These are phyloP conservation scores for Rhytidiadelphus loreus DNA, from an alignment of 225 moss, liverwort and hornwort species.

Conservation along the genomic window DNA sequence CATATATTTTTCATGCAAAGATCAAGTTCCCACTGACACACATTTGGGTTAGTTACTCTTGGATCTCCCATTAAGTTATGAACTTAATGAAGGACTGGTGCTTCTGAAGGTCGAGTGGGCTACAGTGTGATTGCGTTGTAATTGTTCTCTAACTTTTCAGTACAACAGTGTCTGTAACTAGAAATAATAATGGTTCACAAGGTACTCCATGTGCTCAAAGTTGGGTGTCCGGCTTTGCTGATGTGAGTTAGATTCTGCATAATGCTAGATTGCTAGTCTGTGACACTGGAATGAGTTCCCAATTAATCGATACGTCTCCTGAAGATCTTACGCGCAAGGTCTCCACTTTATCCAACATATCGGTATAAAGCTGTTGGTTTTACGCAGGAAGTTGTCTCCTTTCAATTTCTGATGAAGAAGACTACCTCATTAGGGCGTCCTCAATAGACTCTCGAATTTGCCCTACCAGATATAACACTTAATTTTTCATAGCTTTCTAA, in stretches of 20 bases:
- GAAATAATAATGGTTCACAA: not conserved
- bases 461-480: no score
- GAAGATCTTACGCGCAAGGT: not conserved
- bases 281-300: not conserved
- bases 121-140: not conserved
- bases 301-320: not conserved
- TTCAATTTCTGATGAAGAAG: not conserved
- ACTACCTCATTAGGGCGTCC: not conserved
- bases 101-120: not conserved
- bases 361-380: not conserved
- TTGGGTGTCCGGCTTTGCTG: not conserved
- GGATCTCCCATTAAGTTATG: not conserved
- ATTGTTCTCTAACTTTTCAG: not conserved
- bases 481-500: not conserved
- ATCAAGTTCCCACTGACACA: not conserved
- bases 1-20: not conserved
- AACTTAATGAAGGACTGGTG: not conserved
- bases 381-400: not conserved
- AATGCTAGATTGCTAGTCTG: not conserved
- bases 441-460: not conserved
- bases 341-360: no score
- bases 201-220: not conserved
- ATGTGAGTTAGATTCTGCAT: not conserved
- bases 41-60: not conserved
- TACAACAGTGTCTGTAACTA: not conserved